phyloP scores from a whole-genome alignment of 2,329 filamentous ascomycete genomes.

The Epicoccum nigrum region DNA sequence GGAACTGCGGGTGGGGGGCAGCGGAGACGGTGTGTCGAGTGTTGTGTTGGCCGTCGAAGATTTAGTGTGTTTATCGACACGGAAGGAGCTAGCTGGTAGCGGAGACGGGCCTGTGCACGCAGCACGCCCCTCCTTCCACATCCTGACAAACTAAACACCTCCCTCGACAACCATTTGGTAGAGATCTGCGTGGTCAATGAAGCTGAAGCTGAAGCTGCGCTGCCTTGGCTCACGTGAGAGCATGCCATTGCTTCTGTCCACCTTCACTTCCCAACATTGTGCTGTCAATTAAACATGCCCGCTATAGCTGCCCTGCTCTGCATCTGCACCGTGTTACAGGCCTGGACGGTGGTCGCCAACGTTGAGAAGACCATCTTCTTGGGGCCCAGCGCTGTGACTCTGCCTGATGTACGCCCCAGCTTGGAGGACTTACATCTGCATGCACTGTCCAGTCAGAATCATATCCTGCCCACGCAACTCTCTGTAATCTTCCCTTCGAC shows the following conservation, averaged over 20 bases:
- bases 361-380: conserved; percentile 91
- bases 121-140: conserved; percentile 1
- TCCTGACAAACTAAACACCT: conserved; percentile 12
- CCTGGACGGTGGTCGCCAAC: conserved; percentile 65
- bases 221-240: conserved; percentile 24
- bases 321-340: conserved; percentile 40
- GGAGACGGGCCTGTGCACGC: conserved; percentile 12
- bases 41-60: conserved; percentile 24
- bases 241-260: conserved; percentile 6
- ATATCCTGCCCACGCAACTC: conserved; percentile 67
- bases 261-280: conserved; percentile 5
- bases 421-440: conserved; percentile 68
- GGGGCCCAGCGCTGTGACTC: conserved; percentile 64
- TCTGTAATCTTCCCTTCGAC: conserved; percentile 70
- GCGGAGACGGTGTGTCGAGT: conserved; percentile 29
- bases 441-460: conserved; percentile 62
- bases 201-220: too few species aligned
- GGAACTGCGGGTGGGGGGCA: conserved; percentile 26
- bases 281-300: conserved; percentile 42
- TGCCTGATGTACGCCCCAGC: conserved; percentile 62
- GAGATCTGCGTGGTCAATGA: conserved; percentile 19
- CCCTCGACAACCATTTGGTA: conserved; percentile 6
- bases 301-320: conserved; percentile 38
- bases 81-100: conserved; percentile 17
- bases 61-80: conserved; percentile 21